These are phyloP conservation scores for Suillus subaureus DNA, from an alignment of 768 basidiomycete species.

Conservation along the genomic window DNA sequence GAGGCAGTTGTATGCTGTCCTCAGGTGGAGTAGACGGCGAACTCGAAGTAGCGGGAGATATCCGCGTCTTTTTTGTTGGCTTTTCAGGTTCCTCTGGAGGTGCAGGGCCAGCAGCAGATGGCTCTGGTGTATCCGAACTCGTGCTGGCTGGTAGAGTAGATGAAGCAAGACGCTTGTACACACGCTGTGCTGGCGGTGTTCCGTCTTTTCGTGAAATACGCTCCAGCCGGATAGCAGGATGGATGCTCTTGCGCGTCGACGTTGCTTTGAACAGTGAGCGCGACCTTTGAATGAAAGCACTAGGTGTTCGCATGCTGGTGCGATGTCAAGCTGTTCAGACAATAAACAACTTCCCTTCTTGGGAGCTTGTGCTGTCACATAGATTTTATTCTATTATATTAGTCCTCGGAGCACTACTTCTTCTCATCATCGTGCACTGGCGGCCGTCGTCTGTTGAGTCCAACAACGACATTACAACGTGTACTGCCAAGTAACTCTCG, in stretches of 20 bases:
- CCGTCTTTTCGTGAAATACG: conserved; percentile 29
- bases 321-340: conserved; percentile 1
- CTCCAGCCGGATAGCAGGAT: conserved; percentile 19
- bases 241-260: conserved; percentile 24
- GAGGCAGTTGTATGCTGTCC: conserved; percentile 50
- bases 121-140: conserved; percentile 1
- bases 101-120: neutral
- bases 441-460: neutral
- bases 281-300: conserved; percentile 35
- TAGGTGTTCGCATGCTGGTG: conserved; percentile 37
- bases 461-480: neutral
- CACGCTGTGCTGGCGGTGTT: conserved; percentile 10
- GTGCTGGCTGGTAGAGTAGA: conserved; percentile 1
- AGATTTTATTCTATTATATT: neutral
- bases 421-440: neutral
- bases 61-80: conserved; percentile 5
- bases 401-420: neutral
- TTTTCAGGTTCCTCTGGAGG: conserved; percentile 10
- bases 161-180: conserved; percentile 14
- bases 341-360: neutral
- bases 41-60: neutral
- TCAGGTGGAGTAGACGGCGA: conserved; percentile 17
- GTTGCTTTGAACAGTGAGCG: conserved; percentile 32
- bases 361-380: neutral
- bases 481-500: neutral